A percentile compares a stretch with the other conserved stretches of the same genome.
These are phyloP conservation scores for Pseudonitzschia pungens DNA, from an alignment of 108 stramenopile genomes.

Conservation along the genomic window DNA sequence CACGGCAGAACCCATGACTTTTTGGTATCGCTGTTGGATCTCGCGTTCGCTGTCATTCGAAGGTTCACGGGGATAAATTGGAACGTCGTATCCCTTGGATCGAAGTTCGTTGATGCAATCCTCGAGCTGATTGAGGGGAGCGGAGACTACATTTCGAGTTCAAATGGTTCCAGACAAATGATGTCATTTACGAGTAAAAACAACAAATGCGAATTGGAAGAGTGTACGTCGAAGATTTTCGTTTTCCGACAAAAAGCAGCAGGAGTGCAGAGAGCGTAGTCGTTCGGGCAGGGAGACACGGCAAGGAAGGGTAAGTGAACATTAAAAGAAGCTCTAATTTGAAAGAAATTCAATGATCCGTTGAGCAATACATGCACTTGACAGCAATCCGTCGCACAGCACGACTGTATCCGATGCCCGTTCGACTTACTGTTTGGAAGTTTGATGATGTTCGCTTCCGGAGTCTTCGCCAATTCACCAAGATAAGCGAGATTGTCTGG, in stretches of 20 bases:
- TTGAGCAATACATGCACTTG: too few relatives aligned
- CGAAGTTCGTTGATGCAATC: slow-evolving; percentile 88
- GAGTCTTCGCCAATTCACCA: slow-evolving; percentile 80
- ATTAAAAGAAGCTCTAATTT: neutral
- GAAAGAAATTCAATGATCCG: neutral
- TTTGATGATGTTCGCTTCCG: slow-evolving; percentile 81
- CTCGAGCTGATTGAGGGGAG: slow-evolving; percentile 87
- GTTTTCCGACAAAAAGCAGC: too few relatives aligned
- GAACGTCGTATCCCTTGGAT: slow-evolving; percentile 90
- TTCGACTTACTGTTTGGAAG: slow-evolving; percentile 56
- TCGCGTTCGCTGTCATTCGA: slow-evolving; percentile 61
- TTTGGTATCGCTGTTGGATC: slow-evolving; percentile 69
- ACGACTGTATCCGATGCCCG: neutral
- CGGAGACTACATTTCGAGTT: slow-evolving; percentile 46
- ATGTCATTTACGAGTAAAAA: too few relatives aligned
- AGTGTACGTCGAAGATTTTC: too few relatives aligned
- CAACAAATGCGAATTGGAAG: too few relatives aligned
- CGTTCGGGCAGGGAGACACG: neutral
- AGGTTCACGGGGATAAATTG: slow-evolving; percentile 85
- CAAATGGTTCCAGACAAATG: too few relatives aligned
- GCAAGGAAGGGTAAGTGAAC: neutral
- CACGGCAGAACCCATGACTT: slow-evolving; percentile 86
- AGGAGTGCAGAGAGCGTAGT: too few relatives aligned
- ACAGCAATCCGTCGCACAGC: too few relatives aligned
- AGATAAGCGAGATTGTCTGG: slow-evolving; percentile 85